Base-by-base conservation (phyloP, 495 filamentous ascomycete genomes). In the Hypoxylon lienhwacheense region DNA sequence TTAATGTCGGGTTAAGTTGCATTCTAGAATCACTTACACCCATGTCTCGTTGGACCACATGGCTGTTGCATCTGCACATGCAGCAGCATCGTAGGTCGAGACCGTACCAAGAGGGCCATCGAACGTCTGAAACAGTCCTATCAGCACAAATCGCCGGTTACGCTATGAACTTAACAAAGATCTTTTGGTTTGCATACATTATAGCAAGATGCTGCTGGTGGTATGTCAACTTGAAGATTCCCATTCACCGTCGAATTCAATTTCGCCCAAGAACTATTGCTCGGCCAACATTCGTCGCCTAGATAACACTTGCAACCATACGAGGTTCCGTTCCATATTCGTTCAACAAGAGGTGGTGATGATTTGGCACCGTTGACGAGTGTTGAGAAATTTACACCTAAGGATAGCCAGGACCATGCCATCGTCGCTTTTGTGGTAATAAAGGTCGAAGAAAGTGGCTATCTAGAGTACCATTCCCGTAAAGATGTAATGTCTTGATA, bases 241-340 rank as follows among this genome's bases (percentile, higher is more conserved):
- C 73, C 74, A 31, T 59, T 59, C 26, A 77, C 67, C 0, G 69
- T 73, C 14, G 44, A 37, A 58, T 77, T 76, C 24, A 77, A 42
- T 15, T 20, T 21, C 5, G 56, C 25, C 71, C 72, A 77, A 7
- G 68, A 43, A 11, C 10, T 19, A 1, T 29, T n/a, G 12, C 47
- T 62, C 10, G 74, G 74, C 74, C 74, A 77, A 63, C 74, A 77
- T 3, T 48, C 35, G 34, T 76, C 70, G 11, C 66, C 73, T 0
- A 63, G 37, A 43, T 66, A 67, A 36, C 73, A 77, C 51, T 76
- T 77, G 63, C 73, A 77, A 1, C 71, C 70, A 56, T 73, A 75
- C 12, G 57, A 49, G 17, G 41, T 36, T 1, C 67, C 65, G 12
- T 67, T 62, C 59, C 66, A 68, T 6, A 28, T 66, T 22, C 57